Conservation (phyloP, 169 alveolate species). For the Eimeria sp. region DNA sequence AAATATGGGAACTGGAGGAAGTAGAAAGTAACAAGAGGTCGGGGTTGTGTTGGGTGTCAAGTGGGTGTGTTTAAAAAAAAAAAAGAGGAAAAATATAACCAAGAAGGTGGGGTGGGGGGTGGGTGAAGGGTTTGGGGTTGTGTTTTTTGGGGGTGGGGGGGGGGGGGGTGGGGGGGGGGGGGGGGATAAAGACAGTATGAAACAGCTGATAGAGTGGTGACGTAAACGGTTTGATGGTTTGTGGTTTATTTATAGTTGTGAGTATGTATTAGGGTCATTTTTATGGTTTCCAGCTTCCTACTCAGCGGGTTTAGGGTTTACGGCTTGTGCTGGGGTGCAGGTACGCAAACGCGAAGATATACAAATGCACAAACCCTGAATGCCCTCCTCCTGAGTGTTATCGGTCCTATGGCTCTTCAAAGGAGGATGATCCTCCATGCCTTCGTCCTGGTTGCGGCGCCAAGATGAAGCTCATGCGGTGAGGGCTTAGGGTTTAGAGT, state of each 20-base stretch:
- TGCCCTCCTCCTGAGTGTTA: conserved; percentile 98
- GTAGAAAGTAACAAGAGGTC: too few species aligned
- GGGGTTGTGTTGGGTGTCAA: too few species aligned
- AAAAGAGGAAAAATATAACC: conserved; percentile 99
- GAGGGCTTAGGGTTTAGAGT: conserved; percentile 11
- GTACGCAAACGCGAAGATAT: conserved; percentile 99
- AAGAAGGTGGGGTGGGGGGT: conserved; percentile 95
- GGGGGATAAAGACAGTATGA: background rate
- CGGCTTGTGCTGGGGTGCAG: conserved; percentile 44
- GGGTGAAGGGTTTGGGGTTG: background rate
- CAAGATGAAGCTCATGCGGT: conserved; percentile 92
- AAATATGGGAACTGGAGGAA: too few species aligned
- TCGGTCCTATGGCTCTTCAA: conserved; percentile 95
- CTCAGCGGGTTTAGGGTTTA: conserved; percentile 7
- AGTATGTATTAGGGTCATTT: background rate
- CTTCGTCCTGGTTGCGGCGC: conserved; percentile 92
- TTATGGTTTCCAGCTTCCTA: background rate
- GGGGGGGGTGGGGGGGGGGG: conserved; percentile 87
- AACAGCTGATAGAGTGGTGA: background rate
- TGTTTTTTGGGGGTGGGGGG: conserved; percentile 90
- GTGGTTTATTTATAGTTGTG: background rate
- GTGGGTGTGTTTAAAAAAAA: too few species aligned
- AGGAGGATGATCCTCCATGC: conserved; percentile 97
- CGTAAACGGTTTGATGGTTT: background rate
- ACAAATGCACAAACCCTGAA: conserved; percentile 97